These are phyloP conservation scores for Globisporangium splendens DNA, from an alignment of 352 stramenopile genomes.

Conservation along the genomic window DNA sequence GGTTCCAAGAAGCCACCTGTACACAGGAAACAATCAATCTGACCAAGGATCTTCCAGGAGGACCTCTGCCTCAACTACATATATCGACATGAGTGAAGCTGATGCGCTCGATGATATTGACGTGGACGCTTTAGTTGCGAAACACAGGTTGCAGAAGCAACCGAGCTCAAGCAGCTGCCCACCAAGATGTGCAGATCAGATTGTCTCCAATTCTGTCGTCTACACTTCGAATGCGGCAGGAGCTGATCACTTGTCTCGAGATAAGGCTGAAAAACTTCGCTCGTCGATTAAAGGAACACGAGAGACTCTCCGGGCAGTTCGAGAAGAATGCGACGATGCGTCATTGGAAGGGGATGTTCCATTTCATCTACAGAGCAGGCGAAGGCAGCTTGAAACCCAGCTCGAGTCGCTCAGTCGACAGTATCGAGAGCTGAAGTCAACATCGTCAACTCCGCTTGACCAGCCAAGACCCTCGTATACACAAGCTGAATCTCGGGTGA, in stretches of 20 bases:
- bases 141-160: constrained; percentile 30
- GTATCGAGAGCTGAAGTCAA: constrained; percentile 55
- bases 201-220: background rate
- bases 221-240: constrained; percentile 2
- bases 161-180: background rate
- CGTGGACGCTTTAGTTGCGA: constrained; percentile 51
- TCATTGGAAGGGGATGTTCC: constrained; percentile 77
- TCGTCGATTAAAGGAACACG: constrained; percentile 61
- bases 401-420: constrained; percentile 55
- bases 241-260: constrained; percentile 14
- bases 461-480: constrained; percentile 13
- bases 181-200: constrained; percentile 1
- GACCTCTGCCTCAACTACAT: background rate
- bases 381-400: constrained; percentile 49
- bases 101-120: constrained; percentile 37
- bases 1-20: background rate
- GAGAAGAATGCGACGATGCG: constrained; percentile 82
- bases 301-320: constrained; percentile 54
- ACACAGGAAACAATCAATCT: background rate
- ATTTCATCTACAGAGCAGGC: constrained; percentile 35
- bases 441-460: constrained; percentile 15
- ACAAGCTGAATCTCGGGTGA: constrained; percentile 6
- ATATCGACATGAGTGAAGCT: constrained; percentile 16
- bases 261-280: constrained; percentile 27
- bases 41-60: constrained; percentile 1